Conservation (phyloP, 2,329 filamentous ascomycete genomes). For the Trichothecium roseum region DNA sequence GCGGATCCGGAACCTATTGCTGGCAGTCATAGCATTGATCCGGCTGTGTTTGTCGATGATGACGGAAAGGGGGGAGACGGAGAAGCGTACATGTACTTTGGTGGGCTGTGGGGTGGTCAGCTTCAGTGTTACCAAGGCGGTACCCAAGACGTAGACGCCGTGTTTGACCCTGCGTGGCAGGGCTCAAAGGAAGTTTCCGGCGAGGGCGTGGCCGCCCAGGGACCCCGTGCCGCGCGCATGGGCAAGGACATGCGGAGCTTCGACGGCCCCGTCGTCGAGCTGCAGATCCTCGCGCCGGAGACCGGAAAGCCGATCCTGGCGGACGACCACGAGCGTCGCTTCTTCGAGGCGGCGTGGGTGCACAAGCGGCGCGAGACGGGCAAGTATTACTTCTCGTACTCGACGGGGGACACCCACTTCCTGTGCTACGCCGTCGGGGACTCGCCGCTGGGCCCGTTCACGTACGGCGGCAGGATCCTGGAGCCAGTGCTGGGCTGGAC, state of each 20-base stretch:
- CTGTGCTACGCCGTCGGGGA: conserved; percentile 58
- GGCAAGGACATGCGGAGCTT: conserved; percentile 57
- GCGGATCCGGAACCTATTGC: conserved; percentile 54
- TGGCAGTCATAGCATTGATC: conserved; percentile 68
- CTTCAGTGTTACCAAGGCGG: conserved; percentile 62
- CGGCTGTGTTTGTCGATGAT: conserved; percentile 61
- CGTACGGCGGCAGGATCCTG: conserved; percentile 58
- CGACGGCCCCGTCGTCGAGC: conserved; percentile 41
- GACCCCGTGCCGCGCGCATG: conserved; percentile 56
- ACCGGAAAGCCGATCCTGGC: conserved; percentile 48
- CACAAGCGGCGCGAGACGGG: conserved; percentile 59
- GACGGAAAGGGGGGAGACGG: too few species aligned
- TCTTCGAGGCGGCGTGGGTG: conserved; percentile 76
- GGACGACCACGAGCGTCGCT: conserved; percentile 62
- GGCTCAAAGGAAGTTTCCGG: conserved; percentile 51
- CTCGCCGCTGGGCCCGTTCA: conserved; percentile 61
- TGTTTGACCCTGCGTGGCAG: conserved; percentile 44
- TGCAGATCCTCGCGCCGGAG: conserved; percentile 54
- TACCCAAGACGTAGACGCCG: conserved; percentile 32
- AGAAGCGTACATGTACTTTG: conserved; percentile 50
- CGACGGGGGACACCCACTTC: conserved; percentile 68
- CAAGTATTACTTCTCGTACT: conserved; percentile 68
- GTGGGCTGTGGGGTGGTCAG: conserved; percentile 73
- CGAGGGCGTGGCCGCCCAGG: conserved; percentile 44
- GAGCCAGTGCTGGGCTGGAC: conserved; percentile 75